Conservation (phyloP, 2,329 filamentous ascomycete genomes). For the Aspergillus aculeatinus region DNA sequence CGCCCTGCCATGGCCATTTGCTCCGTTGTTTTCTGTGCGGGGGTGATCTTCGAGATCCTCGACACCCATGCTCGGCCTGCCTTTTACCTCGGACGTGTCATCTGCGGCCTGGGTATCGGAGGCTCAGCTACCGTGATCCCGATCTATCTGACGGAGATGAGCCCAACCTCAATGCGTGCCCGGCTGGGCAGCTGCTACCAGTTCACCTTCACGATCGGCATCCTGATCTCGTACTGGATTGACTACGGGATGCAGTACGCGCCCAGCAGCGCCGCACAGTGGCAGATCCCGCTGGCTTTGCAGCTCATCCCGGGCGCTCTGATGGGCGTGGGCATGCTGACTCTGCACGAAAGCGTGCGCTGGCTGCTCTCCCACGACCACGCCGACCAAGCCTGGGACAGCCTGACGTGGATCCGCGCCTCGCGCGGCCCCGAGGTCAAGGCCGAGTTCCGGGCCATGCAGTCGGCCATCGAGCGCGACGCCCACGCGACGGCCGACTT, state of each 20-base stretch:
- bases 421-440: conserved; percentile 36
- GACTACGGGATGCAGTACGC: conserved; percentile 46
- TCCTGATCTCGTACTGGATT: conserved; percentile 55
- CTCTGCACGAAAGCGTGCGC: conserved; percentile 50
- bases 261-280: conserved; percentile 43
- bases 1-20: conserved; percentile 47
- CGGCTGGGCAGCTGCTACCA: conserved; percentile 54
- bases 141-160: conserved; percentile 48
- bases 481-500: conserved; percentile 47
- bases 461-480: conserved; percentile 49
- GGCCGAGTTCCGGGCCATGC: conserved; percentile 54
- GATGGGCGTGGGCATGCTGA: conserved; percentile 51
- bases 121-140: conserved; percentile 47
- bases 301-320: conserved; percentile 51
- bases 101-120: conserved; percentile 51
- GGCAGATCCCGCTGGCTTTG: conserved; percentile 57
- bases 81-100: conserved; percentile 50
- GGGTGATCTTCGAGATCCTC: conserved; percentile 48
- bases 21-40: conserved; percentile 49
- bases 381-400: conserved; percentile 48
- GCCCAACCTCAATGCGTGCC: conserved; percentile 48
- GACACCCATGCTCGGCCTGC: conserved; percentile 46
- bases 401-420: conserved; percentile 54
- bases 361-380: conserved; percentile 52
- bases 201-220: conserved; percentile 52